Percentiles rank a stretch among this genome's conserved stretches.
phyloP scores from a whole-genome alignment of 2,329 filamentous ascomycete genomes.

The Stachybotrys chlorohalonatus region DNA sequence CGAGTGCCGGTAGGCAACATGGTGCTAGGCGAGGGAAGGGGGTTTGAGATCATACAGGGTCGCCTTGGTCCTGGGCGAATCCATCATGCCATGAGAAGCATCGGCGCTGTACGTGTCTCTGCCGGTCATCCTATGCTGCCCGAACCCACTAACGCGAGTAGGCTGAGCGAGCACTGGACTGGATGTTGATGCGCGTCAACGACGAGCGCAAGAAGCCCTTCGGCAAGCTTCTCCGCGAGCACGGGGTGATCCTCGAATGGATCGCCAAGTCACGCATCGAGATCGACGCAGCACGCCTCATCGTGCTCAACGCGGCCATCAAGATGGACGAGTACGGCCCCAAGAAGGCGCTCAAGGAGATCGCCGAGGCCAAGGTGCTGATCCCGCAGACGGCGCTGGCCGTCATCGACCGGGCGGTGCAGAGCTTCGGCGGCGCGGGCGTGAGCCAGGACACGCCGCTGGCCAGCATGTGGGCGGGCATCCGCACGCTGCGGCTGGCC shows the following conservation, averaged over 20 bases:
- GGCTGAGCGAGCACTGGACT: slow-evolving; percentile 86
- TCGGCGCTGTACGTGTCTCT: slow-evolving; percentile 58
- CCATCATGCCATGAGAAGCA: slow-evolving; percentile 93
- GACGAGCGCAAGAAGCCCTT: slow-evolving; percentile 87
- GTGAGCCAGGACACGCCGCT: slow-evolving; percentile 92
- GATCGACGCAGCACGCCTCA: slow-evolving; percentile 81
- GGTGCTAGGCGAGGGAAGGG: slow-evolving; percentile 84
- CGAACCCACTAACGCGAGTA: slow-evolving; percentile 12
- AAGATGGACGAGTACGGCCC: slow-evolving; percentile 86
- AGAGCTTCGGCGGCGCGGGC: slow-evolving; percentile 84
- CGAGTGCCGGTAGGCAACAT: slow-evolving; percentile 77
- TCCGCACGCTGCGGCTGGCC: slow-evolving; percentile 74
- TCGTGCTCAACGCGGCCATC: slow-evolving; percentile 90
- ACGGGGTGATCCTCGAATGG: slow-evolving; percentile 93
- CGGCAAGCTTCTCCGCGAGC: slow-evolving; percentile 74
- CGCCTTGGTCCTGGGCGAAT: slow-evolving; percentile 92
- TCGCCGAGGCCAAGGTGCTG: slow-evolving; percentile 90
- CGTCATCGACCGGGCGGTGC: slow-evolving; percentile 90
- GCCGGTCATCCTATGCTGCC: slow-evolving; percentile 2
- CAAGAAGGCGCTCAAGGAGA: slow-evolving; percentile 85
- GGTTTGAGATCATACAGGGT: slow-evolving; percentile 98
- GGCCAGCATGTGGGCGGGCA: slow-evolving; percentile 71
- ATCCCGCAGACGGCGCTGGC: slow-evolving; percentile 73
- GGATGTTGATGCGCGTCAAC: slow-evolving; percentile 91
- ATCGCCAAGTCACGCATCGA: slow-evolving; percentile 87